A percentile compares a stretch with the other conserved stretches of the same genome.
Conservation (phyloP, 805 yeast genomes). For the Saccharomycopsis oosterbeekiorum region DNA sequence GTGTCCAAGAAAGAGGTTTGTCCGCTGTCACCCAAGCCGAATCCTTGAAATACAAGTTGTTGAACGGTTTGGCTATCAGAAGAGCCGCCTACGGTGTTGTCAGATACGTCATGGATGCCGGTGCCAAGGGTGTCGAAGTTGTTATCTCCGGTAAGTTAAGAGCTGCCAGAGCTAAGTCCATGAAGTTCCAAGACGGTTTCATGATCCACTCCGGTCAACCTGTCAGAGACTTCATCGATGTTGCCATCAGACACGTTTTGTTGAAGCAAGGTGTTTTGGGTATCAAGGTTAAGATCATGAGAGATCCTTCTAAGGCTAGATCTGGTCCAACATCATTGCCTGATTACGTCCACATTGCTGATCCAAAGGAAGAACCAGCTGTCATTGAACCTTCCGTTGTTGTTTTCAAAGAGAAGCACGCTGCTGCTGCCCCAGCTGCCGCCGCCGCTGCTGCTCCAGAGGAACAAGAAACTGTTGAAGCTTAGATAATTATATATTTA, state of each 20-base stretch:
- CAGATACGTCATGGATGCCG: constrained; percentile 99
- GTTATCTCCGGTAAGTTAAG: constrained; percentile 99
- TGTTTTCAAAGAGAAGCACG: constrained; percentile 46
- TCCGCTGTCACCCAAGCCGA: constrained; percentile 99
- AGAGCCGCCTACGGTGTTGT: constrained; percentile 99
- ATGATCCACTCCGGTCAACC: constrained; percentile 99
- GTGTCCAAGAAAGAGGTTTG: constrained; percentile 98
- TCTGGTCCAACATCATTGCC: constrained; percentile 88
- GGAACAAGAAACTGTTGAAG: constrained; percentile 1
- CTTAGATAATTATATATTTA: neutral
- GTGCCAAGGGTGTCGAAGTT: constrained; percentile 99
- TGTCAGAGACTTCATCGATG: constrained; percentile 95
- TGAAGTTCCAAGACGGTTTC: constrained; percentile 99
- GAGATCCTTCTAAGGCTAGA: constrained; percentile 87
- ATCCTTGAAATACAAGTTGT: constrained; percentile 95
- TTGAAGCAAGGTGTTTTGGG: constrained; percentile 99
- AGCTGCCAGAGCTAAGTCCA: constrained; percentile 99
- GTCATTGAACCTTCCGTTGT: constrained; percentile 75
- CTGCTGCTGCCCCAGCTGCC: constrained; percentile 29
- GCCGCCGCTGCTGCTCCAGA: constrained; percentile 20
- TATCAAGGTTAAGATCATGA: constrained; percentile 99
- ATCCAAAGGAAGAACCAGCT: constrained; percentile 89
- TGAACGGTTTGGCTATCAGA: constrained; percentile 98
- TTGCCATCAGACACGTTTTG: constrained; percentile 98
- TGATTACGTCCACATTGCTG: constrained; percentile 85